A percentile compares a stretch with the other conserved stretches of the same genome.
Conservation (phyloP, 2,329 filamentous ascomycete species). For the Colletotrichum plurivorum region DNA sequence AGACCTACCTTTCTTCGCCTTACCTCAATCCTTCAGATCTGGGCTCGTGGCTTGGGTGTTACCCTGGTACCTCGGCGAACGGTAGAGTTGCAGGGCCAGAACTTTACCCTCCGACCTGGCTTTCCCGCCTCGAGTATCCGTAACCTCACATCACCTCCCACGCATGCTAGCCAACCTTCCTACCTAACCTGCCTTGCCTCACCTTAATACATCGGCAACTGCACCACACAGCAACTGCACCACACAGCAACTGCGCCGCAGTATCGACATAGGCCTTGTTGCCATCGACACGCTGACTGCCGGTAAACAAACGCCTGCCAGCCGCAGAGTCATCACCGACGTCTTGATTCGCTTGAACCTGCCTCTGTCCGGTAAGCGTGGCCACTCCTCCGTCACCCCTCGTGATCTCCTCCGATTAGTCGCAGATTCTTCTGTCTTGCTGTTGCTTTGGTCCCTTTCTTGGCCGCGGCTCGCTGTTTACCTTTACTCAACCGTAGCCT, state of each 20-base stretch:
- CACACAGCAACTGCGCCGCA: not conserved
- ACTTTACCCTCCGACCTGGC: not conserved
- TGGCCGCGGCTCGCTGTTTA: not conserved
- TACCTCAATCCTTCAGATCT: not conserved
- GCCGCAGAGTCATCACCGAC: not conserved
- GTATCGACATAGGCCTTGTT: not conserved
- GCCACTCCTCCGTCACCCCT: slow-evolving; percentile 10
- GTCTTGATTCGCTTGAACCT: slow-evolving; percentile 19
- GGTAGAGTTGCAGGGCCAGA: slow-evolving; percentile 8
- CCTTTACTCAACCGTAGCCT: not conserved
- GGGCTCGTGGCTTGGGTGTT: not conserved
- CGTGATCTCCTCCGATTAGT: slow-evolving; percentile 24
- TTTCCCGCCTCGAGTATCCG: not conserved
- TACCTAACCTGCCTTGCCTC: slow-evolving; percentile 4
- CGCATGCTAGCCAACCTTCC: not conserved
- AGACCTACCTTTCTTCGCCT: no score
- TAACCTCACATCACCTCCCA: slow-evolving; percentile 2
- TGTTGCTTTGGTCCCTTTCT: not conserved
- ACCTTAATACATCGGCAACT: not conserved
- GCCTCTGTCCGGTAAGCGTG: slow-evolving; percentile 28
- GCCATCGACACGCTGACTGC: slow-evolving; percentile 4
- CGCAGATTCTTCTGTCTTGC: slow-evolving; percentile 3
- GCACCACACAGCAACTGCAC: not conserved
- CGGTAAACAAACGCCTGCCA: not conserved
- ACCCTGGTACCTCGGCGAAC: not conserved